Evolutionary conservation across 192 early-diverging fungal genomes (phyloP), one percentile per base, ranked within the genome.

Genomic region (Linnemannia exigua): DNA sequence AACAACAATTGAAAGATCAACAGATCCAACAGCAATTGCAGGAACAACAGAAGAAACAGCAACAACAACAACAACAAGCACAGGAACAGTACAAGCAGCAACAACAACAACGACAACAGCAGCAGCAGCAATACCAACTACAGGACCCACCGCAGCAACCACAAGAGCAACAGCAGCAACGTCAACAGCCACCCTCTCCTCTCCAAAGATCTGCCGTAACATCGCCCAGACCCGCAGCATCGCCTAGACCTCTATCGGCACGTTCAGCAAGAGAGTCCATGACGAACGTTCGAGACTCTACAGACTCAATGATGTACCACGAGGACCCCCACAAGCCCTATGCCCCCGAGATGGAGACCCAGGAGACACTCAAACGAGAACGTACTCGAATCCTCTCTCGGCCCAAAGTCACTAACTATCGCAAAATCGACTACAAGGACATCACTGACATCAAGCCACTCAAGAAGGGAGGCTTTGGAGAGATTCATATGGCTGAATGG

Each of bases 401-500:
- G 19, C 63, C 70, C 5, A 74, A 76, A 11, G 70, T 86, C 37
- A 79, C 73, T 58, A 76, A 41, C 12, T 80, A 77, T 61, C 84
- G 84, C 1, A 44, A 71, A 47, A 86, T 86, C 11, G 31, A 73
- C 14, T 86, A 79, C 46, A 75, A 36, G 5, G 79, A 79, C 31
- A 86, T 86, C 20, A 73, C 74, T 12, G 68, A 80, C 17, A 69
- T 86, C 31, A 54, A 80, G 22, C 84, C 84, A 17, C 77, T 86
- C 46, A 86, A 86, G 70, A 75, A 75, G 46, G 84, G 84, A 16
- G 84, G 84, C 5, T 86, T 80, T 74, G 84, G 84, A 14, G 84
- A 86, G 66, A 86, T 86, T 50, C 84, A 86, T 41, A 76, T 75
- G 6, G 84, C 69, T 15, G 84, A 86, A 31, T 86, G 84, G 84